Conservation (phyloP, 495 filamentous ascomycete genomes). For the Tirmania nivea region DNA sequence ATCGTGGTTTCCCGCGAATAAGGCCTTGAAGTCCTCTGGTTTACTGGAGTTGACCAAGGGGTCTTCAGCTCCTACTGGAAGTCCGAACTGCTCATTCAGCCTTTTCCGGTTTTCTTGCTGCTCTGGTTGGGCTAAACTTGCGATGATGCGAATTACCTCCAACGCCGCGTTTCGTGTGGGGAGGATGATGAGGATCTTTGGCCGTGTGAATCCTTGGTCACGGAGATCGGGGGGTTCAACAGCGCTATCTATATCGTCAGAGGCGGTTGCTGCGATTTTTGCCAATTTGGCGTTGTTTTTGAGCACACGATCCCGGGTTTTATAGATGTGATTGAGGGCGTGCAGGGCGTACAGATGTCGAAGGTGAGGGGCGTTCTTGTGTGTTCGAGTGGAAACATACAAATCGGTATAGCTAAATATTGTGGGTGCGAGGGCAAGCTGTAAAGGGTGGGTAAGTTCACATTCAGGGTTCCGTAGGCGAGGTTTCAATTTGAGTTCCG, state of each 20-base stretch:
- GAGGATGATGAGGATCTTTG: constrained; percentile 73
- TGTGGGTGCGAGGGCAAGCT: constrained; percentile 27
- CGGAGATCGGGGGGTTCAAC: constrained; percentile 51
- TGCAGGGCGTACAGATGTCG: constrained; percentile 61
- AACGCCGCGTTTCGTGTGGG: constrained; percentile 73
- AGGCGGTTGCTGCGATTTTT: constrained; percentile 13
- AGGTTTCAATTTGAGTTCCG: constrained; percentile 38
- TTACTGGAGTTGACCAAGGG: constrained; percentile 37
- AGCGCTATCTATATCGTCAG: constrained; percentile 19
- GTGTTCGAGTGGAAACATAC: constrained; percentile 48
- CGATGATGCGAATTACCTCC: constrained; percentile 50
- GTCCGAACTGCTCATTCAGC: constrained; percentile 57
- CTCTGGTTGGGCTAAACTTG: constrained; percentile 50
- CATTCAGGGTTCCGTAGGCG: constrained; percentile 7
- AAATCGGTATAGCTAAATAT: constrained; percentile 66
- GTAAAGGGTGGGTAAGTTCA: constrained; percentile 3
- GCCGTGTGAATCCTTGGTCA: constrained; percentile 89
- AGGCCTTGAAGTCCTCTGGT: constrained; percentile 67
- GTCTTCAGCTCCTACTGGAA: constrained; percentile 37
- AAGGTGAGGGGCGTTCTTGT: constrained; percentile 39
- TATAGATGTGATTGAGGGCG: constrained; percentile 50
- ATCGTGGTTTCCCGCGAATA: constrained; percentile 86
- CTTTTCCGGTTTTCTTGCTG: constrained; percentile 91
- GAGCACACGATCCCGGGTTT: constrained; percentile 69
- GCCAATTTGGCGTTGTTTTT: constrained; percentile 69